Conservation (phyloP, 768 basidiomycete species). For the Mycena vitilis region DNA sequence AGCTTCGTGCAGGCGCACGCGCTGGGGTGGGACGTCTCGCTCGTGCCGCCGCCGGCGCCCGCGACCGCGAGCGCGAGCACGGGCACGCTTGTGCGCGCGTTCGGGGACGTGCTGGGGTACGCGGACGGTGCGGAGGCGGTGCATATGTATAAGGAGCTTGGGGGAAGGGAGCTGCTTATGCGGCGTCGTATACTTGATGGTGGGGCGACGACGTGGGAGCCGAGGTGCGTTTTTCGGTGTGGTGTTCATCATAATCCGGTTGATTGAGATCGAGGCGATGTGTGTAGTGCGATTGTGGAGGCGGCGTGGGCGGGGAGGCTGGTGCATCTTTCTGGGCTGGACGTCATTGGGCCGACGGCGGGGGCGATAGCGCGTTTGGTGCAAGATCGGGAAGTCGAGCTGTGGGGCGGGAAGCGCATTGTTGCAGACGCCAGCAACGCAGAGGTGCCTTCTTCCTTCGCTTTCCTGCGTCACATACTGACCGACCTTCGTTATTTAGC, state of each 20-base stretch:
- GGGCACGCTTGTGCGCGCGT: conserved; percentile 66
- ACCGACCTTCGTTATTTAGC: conserved; percentile 32
- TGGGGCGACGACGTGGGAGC: conserved; percentile 70
- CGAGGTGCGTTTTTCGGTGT: conserved; percentile 56
- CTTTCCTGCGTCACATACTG: not conserved
- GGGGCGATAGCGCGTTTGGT: conserved; percentile 69
- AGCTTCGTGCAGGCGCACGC: conserved; percentile 72
- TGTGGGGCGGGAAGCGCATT: conserved; percentile 73
- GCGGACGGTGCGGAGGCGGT: conserved; percentile 56
- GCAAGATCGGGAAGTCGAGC: conserved; percentile 72
- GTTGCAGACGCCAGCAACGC: conserved; percentile 59
- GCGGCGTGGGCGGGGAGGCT: conserved; percentile 68
- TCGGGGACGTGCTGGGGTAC: conserved; percentile 70
- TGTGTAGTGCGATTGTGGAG: conserved; percentile 62
- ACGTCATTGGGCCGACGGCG: conserved; percentile 74
- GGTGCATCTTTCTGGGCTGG: conserved; percentile 69
- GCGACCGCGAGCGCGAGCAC: conserved; percentile 72
- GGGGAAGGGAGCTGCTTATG: conserved; percentile 75
- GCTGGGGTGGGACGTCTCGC: conserved; percentile 73
- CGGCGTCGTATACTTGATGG: conserved; percentile 66
- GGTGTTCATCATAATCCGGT: not conserved
- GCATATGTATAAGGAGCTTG: conserved; percentile 77
- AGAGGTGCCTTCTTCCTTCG: conserved; percentile 49
- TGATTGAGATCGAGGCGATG: not conserved
- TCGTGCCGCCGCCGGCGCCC: conserved; percentile 66